Base-by-base conservation (phyloP, 164 flowering plant species). In the Malania oleifera region DNA sequence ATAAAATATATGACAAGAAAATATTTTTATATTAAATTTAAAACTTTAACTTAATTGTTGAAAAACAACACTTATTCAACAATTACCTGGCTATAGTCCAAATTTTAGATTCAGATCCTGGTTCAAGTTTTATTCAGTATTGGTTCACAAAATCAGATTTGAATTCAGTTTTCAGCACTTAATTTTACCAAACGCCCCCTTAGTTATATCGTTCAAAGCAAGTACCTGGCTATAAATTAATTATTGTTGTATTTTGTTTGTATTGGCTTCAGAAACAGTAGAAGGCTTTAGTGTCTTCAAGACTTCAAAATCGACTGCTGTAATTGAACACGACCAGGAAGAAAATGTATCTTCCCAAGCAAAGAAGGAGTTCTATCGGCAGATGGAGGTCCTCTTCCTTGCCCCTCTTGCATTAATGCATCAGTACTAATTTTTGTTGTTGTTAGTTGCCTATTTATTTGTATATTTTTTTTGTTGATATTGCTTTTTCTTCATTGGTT, bases 211-310 rank as follows among this genome's bases (percentile, higher is more conserved):
- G 3, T 17, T 10, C 4, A 14, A 39, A 39, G 13, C 43, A 39
- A 13, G 5, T 38, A 14, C 1, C 37, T 60, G 34, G 4, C 4
- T 15, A 25, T 59, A 18, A 26, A 13, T 11, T 26, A 0, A 15
- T 29, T 25, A 37, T 44, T 27, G 23, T 3, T 34, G 31, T 58
- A 4, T 25, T 24, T 15, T 63, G 19, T 45, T 31, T 43, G 9
- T 18, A 3, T 31, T 62, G 23, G 63, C 35, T 47, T 59, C 57
- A 80, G 93, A 74, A 47, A 25, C 67, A 5, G 90, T 82, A 8
- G 83, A 86, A 61, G 91, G 96, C 12, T 80, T 93, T 59, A 78
- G 27, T 67, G 82, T 93, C 9, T 93, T 87, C 66, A 85, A 77
- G 71, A 67, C 67, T 57, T 78, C 87, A 17, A 77, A 77, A 47